Base-by-base conservation (phyloP, 495 filamentous ascomycete genomes). In the Neurospora sp. region DNA sequence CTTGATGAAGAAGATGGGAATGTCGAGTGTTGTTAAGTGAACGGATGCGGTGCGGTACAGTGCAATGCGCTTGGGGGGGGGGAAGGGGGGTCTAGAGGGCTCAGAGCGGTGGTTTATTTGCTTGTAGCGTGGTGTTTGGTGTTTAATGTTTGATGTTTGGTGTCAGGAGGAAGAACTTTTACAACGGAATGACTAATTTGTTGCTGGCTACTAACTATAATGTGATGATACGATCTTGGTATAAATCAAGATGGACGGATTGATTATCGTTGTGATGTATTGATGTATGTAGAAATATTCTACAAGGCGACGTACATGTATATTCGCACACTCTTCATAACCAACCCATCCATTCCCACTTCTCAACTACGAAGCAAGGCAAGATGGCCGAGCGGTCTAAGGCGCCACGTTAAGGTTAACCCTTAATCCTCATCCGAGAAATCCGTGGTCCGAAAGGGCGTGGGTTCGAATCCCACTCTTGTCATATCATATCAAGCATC, bases 401-500 rank as follows among this genome's bases (percentile, higher is more conserved):
- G 40, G 40, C 40, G 40, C 40, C 40, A 41, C 40, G 40, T 42
- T 42, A 42, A 42, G 40, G 40, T 42, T 42, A 42, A 42, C 40
- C 40, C 40, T 42, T 42, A 42, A 42, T 42, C 40, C 40, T 42
- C 12, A 2, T 42, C 40, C 42, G 16, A 44, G 41, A 46, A 9
- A n/a, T 80, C 79, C 77, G 79, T 79, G 74, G 78, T 81, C 76
- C 79, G 76, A 81, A 77, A 79, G 78, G 77, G 78, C 78, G 79
- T 78, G 78, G 77, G 79, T 81, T 79, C 77, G 79, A 81, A 80
- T 80, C 79, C 77, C 77, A 81, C 78, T 80, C 77, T 81, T 75
- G 74, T 79, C 78, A 78, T 4, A 39, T 41, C 0, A 37, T 5
- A 37, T 37, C 5, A 7, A 37, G 0, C 5, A 7, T 37, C 35